phyloP scores from a whole-genome alignment of 192 early-diverging fungal genomes.

The Backusella sp. region DNA sequence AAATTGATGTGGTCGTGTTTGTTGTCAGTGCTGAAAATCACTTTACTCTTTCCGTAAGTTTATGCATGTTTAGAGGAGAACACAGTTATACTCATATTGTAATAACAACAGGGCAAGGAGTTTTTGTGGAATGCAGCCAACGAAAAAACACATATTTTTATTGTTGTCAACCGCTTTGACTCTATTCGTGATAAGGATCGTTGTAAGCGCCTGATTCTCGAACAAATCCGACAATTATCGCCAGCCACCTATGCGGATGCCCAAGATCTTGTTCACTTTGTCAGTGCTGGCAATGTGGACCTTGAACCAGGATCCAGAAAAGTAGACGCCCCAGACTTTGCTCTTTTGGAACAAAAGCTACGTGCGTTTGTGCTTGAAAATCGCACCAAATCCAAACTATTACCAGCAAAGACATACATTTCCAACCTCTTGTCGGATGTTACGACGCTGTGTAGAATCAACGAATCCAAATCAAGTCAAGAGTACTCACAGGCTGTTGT shows the following conservation, averaged over 20 bases:
- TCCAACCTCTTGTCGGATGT: conserved; percentile 85
- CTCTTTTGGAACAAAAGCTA: conserved; percentile 79
- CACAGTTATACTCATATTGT: neutral
- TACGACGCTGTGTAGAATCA: conserved; percentile 67
- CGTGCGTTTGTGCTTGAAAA: conserved; percentile 96
- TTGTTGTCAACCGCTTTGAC: conserved; percentile 98
- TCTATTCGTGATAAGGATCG: conserved; percentile 92
- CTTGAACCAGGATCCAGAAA: conserved; percentile 32
- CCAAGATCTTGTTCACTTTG: conserved; percentile 96
- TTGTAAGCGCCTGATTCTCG: conserved; percentile 89
- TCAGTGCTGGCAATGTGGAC: conserved; percentile 64
- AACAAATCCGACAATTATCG: conserved; percentile 94
- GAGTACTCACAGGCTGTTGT: conserved; percentile 61
- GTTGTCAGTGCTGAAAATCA: conserved; percentile 99
- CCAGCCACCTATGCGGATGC: conserved; percentile 88
- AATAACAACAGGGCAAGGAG: conserved; percentile 75
- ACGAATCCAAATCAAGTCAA: conserved; percentile 56
- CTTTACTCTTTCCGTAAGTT: conserved; percentile 90
- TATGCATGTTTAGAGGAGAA: neutral
- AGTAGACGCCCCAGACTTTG: conserved; percentile 61
- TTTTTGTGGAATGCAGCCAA: conserved; percentile 96
- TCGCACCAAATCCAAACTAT: conserved; percentile 91
- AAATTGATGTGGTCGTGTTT: conserved; percentile 99
- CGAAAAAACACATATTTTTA: conserved; percentile 98
- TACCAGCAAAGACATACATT: conserved; percentile 91